These are phyloP conservation scores for Beta lomatogona DNA, from an alignment of 179 eudicot genomes.

Conservation along the genomic window DNA sequence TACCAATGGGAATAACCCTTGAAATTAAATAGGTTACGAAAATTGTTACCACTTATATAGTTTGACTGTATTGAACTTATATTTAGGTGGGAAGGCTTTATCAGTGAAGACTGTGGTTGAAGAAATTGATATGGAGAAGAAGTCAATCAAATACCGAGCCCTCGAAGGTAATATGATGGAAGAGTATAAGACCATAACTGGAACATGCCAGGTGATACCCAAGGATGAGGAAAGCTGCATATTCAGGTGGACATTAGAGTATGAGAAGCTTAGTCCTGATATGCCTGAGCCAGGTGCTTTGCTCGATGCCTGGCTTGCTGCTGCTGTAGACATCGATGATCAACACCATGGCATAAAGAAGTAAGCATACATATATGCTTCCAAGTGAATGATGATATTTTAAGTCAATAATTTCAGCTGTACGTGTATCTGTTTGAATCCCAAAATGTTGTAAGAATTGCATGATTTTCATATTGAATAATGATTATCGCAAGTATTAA, in stretches of 20 bases:
- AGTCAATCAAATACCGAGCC: conserved; percentile 4
- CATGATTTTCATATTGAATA: too few species aligned
- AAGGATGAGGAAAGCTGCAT: not conserved
- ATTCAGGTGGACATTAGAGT: conserved; percentile 7
- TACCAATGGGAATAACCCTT: too few species aligned
- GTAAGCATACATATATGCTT: too few species aligned
- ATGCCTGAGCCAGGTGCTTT: conserved; percentile 10
- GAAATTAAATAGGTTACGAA: too few species aligned
- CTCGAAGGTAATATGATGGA: conserved; percentile 10
- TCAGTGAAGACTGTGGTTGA: conserved; percentile 15
- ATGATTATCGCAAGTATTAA: too few species aligned
- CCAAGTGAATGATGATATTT: too few species aligned
- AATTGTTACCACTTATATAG: too few species aligned
- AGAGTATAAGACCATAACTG: not conserved
- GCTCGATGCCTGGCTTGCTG: conserved; percentile 10
- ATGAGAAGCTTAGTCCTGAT: not conserved
- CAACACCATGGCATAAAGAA: conserved; percentile 19
- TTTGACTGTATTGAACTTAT: too few species aligned
- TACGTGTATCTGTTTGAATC: too few species aligned
- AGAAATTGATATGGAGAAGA: conserved; percentile 26
- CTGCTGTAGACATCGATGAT: too few species aligned
- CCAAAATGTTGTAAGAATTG: too few species aligned
- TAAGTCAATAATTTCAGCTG: too few species aligned
- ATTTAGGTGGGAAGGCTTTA: conserved; percentile 13
- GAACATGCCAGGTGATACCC: conserved; percentile 19